Base-by-base conservation (phyloP, 2,329 filamentous ascomycete genomes). In the Aspergillus sp. region DNA sequence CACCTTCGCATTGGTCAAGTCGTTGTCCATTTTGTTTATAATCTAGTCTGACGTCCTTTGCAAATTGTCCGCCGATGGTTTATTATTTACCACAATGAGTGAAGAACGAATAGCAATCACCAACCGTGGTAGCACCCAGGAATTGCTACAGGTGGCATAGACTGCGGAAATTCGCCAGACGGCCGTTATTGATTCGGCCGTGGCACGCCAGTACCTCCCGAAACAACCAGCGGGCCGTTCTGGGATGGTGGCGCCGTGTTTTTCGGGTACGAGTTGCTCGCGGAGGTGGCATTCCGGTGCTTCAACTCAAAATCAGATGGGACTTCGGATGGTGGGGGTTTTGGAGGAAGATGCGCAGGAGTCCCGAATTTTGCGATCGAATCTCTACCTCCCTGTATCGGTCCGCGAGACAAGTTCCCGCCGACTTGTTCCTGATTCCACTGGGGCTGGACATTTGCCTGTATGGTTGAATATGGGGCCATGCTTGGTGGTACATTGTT, bases 341-440 rank as follows among this genome's bases (percentile, higher is more conserved):
- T 81, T 15, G 78, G 79, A 27, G 79, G 79, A 21, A 81, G 71
- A 65, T 81, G 78, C 31, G 79, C 73, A 7, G 79, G 79, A 0
- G 77, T 80, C n/a, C 79, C 78, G 75, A 79, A 81, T 71, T 80
- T 81, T 6, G 79, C 73, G 49, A 79, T 77, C 7, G 77, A 78
- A 56, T 76, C 74, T 54, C 72, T 70, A 21, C 62, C 61, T 17
- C 66, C 61, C 37, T 66, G 46, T 40, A 65, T 56, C 43, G 63
- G 56, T 27, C 54, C 59, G 31, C 69, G 71, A 50, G 58, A 43
- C 47, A 64, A 21, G 49, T 58, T 64, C 37, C 60, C 56, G n/a
- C 35, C 58, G 25, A 58, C 19, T 48, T 63, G 60, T 14, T 71
- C 69, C 53, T 64, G 61, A 31, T 53, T 52, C 72, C 72, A 73